phyloP scores from a whole-genome alignment of 495 filamentous ascomycete species.

The Penicillium cosmopolitanum region DNA sequence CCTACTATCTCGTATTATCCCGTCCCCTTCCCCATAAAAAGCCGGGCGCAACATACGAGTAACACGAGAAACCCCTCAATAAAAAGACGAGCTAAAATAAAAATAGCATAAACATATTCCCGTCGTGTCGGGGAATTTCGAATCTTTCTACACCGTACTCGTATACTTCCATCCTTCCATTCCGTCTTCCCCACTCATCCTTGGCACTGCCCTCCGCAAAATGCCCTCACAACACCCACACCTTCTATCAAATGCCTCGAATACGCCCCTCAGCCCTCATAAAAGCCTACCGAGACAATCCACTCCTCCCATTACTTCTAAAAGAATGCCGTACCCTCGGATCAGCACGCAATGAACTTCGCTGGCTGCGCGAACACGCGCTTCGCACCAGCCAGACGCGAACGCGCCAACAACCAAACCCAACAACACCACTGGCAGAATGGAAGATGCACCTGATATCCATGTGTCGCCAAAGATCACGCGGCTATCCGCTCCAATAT shows the following conservation, averaged over 20 bases:
- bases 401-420: conserved; percentile 1
- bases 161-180: too few species aligned
- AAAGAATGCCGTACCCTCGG: conserved; percentile 66
- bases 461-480: conserved; percentile 61
- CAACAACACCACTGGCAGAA: conserved; percentile 9
- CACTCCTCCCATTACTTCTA: conserved; percentile 68
- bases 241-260: conserved; percentile 68
- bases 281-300: conserved; percentile 56
- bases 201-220: background rate
- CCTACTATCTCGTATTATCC: background rate
- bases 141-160: too few species aligned
- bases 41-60: too few species aligned
- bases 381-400: conserved; percentile 18
- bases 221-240: background rate
- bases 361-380: conserved; percentile 79
- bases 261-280: conserved; percentile 62
- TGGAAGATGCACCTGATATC: conserved; percentile 42
- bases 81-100: too few species aligned
- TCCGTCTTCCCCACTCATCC: background rate
- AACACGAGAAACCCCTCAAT: too few species aligned
- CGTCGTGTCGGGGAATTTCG: too few species aligned
- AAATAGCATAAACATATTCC: too few species aligned
- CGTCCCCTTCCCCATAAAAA: background rate
- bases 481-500: conserved; percentile 83
- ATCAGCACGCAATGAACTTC: conserved; percentile 76